These are phyloP conservation scores for Fusarium setosum DNA, from an alignment of 2,329 filamentous ascomycete species.

Conservation along the genomic window DNA sequence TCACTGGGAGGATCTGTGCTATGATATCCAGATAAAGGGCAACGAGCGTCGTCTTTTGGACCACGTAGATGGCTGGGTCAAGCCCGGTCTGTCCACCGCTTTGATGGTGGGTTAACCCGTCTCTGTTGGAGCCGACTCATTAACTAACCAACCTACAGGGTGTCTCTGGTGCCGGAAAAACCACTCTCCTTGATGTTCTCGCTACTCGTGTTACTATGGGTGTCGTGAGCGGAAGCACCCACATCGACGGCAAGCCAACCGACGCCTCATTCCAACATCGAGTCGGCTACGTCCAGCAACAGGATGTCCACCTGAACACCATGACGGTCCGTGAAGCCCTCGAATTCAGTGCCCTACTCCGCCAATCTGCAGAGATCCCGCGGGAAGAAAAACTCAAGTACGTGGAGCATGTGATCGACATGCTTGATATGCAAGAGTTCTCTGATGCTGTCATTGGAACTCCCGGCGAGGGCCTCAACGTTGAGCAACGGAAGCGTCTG, in stretches of 20 bases:
- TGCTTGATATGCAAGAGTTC: slow-evolving; percentile 66
- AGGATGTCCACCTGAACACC: slow-evolving; percentile 77
- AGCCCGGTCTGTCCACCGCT: slow-evolving; percentile 78
- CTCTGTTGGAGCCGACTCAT: rapidly evolving
- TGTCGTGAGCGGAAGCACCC: slow-evolving; percentile 76
- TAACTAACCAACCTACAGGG: slow-evolving; percentile 50
- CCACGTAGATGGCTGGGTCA: slow-evolving; percentile 81
- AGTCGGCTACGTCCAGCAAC: slow-evolving; percentile 78
- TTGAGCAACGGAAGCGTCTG: slow-evolving; percentile 64
- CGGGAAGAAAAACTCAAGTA: slow-evolving; percentile 41
- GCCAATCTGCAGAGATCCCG: slow-evolving; percentile 70
- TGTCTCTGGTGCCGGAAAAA: slow-evolving; percentile 80
- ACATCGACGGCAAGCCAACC: slow-evolving; percentile 73
- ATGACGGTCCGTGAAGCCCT: slow-evolving; percentile 65
- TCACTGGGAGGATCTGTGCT: slow-evolving; percentile 78
- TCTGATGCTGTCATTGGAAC: slow-evolving; percentile 69
- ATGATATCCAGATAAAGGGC: slow-evolving; percentile 70
- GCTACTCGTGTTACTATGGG: slow-evolving; percentile 81
- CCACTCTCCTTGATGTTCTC: slow-evolving; percentile 78
- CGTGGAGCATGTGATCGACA: slow-evolving; percentile 45
- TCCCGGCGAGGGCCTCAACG: slow-evolving; percentile 64
- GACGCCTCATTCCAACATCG: slow-evolving; percentile 74
- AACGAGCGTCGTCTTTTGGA: slow-evolving; percentile 74
- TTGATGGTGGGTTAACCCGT: slow-evolving; percentile 4
- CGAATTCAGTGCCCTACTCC: slow-evolving; percentile 73